Evolutionary conservation across 2,329 filamentous ascomycete genomes (phyloP).

Genomic region (Fusarium citri): DNA sequence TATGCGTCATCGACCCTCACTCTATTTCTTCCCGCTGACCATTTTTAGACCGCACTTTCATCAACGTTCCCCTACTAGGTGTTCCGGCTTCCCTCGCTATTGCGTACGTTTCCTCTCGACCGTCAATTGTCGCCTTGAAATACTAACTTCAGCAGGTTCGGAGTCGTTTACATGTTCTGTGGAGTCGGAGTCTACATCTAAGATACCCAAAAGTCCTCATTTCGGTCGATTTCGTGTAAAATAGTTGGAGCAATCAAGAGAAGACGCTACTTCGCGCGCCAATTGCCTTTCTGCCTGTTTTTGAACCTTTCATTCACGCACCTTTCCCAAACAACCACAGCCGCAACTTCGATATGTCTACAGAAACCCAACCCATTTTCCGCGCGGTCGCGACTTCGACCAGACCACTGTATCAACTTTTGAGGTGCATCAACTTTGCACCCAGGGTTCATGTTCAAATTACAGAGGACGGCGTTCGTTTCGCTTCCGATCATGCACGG

Average conservation of each 20-base stretch:
- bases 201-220: slow-evolving; percentile 58
- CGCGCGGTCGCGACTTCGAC: slow-evolving; percentile 82
- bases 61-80: slow-evolving; percentile 81
- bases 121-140: background rate
- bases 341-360: slow-evolving; percentile 43
- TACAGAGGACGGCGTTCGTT: slow-evolving; percentile 84
- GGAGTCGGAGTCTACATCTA: slow-evolving; percentile 98
- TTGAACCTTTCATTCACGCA: slow-evolving; percentile 28
- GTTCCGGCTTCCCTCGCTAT: slow-evolving; percentile 89
- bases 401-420: slow-evolving; percentile 75
- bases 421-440: slow-evolving; percentile 69
- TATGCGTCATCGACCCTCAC: slow-evolving; percentile 57
- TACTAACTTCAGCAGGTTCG: slow-evolving; percentile 71
- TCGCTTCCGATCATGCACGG: slow-evolving; percentile 87
- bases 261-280: slow-evolving; percentile 48
- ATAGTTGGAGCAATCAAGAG: slow-evolving; percentile 53
- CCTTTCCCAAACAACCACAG: slow-evolving; percentile 12
- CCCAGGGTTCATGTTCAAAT: slow-evolving; percentile 76
- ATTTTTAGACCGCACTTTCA: slow-evolving; percentile 79
- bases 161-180: slow-evolving; percentile 98
- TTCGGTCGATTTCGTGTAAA: slow-evolving; percentile 51
- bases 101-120: slow-evolving; percentile 72
- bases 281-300: slow-evolving; percentile 42
- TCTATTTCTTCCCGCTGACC: slow-evolving; percentile 31
- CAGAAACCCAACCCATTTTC: slow-evolving; percentile 67